Base-by-base conservation (phyloP, 768 basidiomycete genomes). In the Phanerochaete sordida region DNA sequence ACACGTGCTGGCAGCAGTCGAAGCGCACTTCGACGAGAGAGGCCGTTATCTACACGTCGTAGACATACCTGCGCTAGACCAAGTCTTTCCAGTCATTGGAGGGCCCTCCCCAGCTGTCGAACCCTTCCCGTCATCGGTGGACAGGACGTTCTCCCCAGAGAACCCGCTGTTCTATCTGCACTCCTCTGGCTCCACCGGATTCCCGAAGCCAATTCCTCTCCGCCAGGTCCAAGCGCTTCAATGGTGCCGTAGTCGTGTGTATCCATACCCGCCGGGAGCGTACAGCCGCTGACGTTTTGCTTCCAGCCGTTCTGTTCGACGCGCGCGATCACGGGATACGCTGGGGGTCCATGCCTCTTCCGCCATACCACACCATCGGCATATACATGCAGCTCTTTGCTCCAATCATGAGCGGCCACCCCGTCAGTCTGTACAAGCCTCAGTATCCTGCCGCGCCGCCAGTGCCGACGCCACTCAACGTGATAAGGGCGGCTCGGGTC, bases 281-380 rank as follows among this genome's bases (percentile, higher is more conserved):
- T n/a, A 21, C n/a, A 47, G 28, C 24, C 19, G 48, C 48, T 50
- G 27, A 50, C 48, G 2, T 3, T 50, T 50, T 19, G 7, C 26
- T 21, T 23, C 15, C 26, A 50, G 48, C 48, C 16, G 27, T 50
- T 26, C 15, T 50, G 23, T 9, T 16, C 15, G 26, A 27, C 6
- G 48, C 48, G 7, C 9, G 9, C 2, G 48, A 13, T 3, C 8
- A 26, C 21, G 48, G 48, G 63, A 16, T 64, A 4, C 62, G 59
- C 9, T 26, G 65, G 39, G 62, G 59, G 16, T 51, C 56, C 19
- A 69, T 71, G 45, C 26, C 62, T 1, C 48, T 64, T 9, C 70
- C 68, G 3, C 58, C 69, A 35, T 72, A 66, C 60, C 69, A 69
- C 67, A 57, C 63, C 35, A 59, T 44, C 37, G 56, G 49, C 9